Conservation (phyloP, 805 yeast genomes). For the Pichia scutulata region DNA sequence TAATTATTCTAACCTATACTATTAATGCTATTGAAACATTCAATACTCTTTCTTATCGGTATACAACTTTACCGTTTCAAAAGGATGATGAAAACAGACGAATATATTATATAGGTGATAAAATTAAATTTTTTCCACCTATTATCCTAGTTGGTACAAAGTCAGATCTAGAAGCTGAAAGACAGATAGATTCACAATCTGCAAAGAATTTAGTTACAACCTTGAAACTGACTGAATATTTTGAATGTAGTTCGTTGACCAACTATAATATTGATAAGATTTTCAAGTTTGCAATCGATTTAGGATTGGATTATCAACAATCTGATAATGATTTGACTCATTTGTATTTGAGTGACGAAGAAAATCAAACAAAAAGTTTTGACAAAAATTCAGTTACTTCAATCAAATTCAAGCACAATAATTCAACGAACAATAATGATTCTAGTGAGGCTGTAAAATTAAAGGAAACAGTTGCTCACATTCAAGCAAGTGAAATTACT, state of each 20-base stretch:
- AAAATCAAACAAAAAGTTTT: neutral
- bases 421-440: neutral
- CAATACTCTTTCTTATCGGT: constrained; percentile 9
- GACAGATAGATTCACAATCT: constrained; percentile 56
- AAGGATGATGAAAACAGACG: constrained; percentile 6
- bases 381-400: neutral
- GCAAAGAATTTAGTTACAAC: constrained; percentile 20
- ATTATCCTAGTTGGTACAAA: constrained; percentile 65
- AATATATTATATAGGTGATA: neutral
- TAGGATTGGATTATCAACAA: constrained; percentile 8
- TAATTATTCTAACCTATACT: constrained; percentile 41
- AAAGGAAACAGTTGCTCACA: neutral
- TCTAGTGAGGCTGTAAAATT: neutral
- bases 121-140: constrained; percentile 15
- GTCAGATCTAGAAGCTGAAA: constrained; percentile 63
- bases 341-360: constrained; percentile 4
- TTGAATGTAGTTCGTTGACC: constrained; percentile 79
- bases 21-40: constrained; percentile 31
- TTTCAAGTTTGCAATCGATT: constrained; percentile 34
- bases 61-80: constrained; percentile 30
- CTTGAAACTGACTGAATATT: constrained; percentile 27
- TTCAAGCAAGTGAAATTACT: neutral
- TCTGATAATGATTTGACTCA: constrained; percentile 10
- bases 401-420: neutral
- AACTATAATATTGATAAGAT: constrained; percentile 75